These are phyloP conservation scores for Mallotus repandus DNA, from an alignment of 441 rosid genomes.

Conservation along the genomic window DNA sequence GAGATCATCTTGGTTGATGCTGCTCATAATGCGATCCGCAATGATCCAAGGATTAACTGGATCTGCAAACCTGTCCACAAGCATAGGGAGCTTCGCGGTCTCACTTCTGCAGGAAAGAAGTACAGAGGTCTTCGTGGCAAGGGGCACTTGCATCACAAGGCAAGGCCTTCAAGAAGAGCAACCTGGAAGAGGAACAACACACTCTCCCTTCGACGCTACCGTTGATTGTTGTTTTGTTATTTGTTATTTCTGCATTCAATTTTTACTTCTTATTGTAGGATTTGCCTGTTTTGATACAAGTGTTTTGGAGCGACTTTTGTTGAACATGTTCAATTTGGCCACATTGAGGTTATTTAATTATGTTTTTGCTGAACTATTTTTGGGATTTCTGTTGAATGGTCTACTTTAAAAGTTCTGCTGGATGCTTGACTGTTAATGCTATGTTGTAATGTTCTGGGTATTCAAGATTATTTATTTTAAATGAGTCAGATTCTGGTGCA, in stretches of 20 bases:
- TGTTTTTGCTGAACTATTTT: background rate
- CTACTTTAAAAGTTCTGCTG: background rate
- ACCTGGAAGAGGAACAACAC: constrained; percentile 88
- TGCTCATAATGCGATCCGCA: constrained; percentile 72
- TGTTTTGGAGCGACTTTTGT: constrained; percentile 1
- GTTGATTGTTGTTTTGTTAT: constrained; percentile 33
- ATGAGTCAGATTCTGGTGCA: no score
- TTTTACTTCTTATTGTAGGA: constrained; percentile 12
- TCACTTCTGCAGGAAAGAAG: constrained; percentile 84
- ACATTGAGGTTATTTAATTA: constrained; percentile 9
- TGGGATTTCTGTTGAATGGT: background rate
- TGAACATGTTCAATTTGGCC: background rate
- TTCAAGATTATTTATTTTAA: no score
- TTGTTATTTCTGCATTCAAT: background rate
- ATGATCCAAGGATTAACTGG: constrained; percentile 90
- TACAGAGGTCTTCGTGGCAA: constrained; percentile 85
- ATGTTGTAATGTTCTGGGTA: background rate
- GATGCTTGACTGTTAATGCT: background rate
- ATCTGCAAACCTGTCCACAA: constrained; percentile 86
- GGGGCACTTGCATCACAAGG: constrained; percentile 81
- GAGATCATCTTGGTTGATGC: constrained; percentile 80
- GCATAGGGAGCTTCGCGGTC: constrained; percentile 86
- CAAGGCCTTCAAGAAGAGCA: constrained; percentile 77
- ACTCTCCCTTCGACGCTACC: constrained; percentile 73
- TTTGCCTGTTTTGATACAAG: constrained; percentile 2